Evolutionary conservation across 2,329 filamentous ascomycete genomes (phyloP).

Genomic region (Teratosphaeria pseudoeucalypti): DNA sequence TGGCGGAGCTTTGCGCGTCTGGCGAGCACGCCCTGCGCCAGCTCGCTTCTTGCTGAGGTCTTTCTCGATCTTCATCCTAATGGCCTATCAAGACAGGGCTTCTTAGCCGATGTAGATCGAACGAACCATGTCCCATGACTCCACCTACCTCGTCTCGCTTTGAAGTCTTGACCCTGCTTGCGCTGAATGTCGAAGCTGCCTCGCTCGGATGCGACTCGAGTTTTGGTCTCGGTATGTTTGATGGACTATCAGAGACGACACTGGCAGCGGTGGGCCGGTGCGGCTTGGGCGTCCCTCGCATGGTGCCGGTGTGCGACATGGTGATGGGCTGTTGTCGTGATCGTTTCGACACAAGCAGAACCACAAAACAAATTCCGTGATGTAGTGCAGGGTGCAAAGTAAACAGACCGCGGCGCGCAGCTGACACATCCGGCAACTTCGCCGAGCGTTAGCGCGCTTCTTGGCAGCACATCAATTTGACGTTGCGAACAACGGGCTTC

Average conservation of each 20-base stretch:
- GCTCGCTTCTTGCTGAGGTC: constrained; percentile 98
- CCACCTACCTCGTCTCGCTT: constrained; percentile 87
- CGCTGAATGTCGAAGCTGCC: constrained; percentile 65
- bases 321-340: constrained; percentile 11
- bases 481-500: not conserved
- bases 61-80: constrained; percentile 90
- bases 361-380: not conserved
- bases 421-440: not conserved
- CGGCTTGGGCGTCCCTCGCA: constrained; percentile 60
- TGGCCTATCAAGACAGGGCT: constrained; percentile 55
- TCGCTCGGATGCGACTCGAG: constrained; percentile 50
- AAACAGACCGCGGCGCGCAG: not conserved
- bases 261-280: constrained; percentile 6
- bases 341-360: not conserved
- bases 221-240: constrained; percentile 63
- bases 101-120: not conserved
- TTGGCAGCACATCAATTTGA: not conserved
- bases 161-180: constrained; percentile 89
- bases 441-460: not conserved
- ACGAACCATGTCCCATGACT: not conserved
- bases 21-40: constrained; percentile 63
- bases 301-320: constrained; percentile 54
- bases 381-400: not conserved
- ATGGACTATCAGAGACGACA: constrained; percentile 51
- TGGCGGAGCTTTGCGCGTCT: constrained; percentile 85